A percentile compares a stretch with the other conserved stretches of the same genome.
Evolutionary conservation across 306 rosid genomes (phyloP).

Genomic region (Dalbergia cochinchinensis): DNA sequence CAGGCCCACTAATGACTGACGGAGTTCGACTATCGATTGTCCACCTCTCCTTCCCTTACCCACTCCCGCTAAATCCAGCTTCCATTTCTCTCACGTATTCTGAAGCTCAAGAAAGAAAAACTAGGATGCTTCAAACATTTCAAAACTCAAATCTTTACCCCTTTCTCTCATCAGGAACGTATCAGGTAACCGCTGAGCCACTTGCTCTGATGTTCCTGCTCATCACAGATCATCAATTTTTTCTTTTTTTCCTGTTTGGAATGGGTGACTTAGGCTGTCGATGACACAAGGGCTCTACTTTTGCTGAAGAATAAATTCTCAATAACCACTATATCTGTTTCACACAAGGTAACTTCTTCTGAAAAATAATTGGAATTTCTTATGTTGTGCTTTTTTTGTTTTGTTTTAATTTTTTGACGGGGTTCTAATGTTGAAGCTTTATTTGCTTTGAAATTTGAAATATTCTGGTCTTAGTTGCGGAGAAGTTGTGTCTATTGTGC

Average conservation of each 20-base stretch:
- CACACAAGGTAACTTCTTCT: constrained; percentile 44
- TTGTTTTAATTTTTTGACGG: no score
- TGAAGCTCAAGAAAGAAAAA: constrained; percentile 8
- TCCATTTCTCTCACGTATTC: no score
- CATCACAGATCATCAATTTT: neutral
- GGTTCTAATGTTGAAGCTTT: constrained; percentile 12
- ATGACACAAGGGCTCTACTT: constrained; percentile 29
- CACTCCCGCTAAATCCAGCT: no score
- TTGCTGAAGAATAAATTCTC: constrained; percentile 26
- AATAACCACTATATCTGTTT: constrained; percentile 23
- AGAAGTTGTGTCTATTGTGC: constrained; percentile 11
- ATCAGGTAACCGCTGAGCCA: constrained; percentile 43
- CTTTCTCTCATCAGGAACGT: constrained; percentile 18
- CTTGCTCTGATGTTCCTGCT: neutral
- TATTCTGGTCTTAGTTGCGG: constrained; percentile 40
- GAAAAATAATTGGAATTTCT: constrained; percentile 19
- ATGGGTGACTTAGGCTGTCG: constrained; percentile 34
- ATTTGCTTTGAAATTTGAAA: neutral
- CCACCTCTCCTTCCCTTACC: neutral
- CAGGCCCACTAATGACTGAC: neutral
- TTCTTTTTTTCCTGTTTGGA: neutral
- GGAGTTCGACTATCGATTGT: neutral
- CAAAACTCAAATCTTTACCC: constrained; percentile 21
- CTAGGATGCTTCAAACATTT: constrained; percentile 15
- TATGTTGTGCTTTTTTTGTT: neutral